Evolutionary conservation across 306 rosid species (phyloP), one percentile per base, ranked within the genome.

Genomic region (Prosopis cineraria): DNA sequence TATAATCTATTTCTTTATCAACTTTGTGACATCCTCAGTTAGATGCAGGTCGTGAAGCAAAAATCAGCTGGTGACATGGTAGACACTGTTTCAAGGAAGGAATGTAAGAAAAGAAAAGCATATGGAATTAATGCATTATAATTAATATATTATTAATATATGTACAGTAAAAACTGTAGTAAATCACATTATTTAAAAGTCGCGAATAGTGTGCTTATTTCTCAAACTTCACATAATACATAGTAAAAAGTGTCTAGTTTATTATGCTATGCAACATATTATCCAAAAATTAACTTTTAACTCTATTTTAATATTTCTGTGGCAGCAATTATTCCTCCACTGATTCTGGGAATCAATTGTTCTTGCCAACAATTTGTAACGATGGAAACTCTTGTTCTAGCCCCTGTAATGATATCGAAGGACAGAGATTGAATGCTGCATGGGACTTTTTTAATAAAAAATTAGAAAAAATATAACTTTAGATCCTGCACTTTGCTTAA

Each of bases 91-190:
- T 83, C 68, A 48, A 84, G 33, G 74, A 78, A 39, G 84, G 74
- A 45, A 76, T 29, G 65, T 7, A 86, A 78, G 80, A 68, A 55
- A 70, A 85, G 80, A 60, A 86, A 78, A 80, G 67, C 20, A 75
- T 78, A 67, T 56, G 79, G 34, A 72, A 78, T 77, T 80, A 31
- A 67, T 63, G 79, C 56, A 63, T 24, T 41, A 72, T 70, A 40
- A 78, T 52, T 52, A 52, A n/a, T 52, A 6, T 52, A 8, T n/a
- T 52, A 8, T 52, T 20, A 52, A 52, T 52, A 52, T 20, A 20
- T 8, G 12, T 52, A 52, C 20, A 20, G 20, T 47, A 14, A 17
- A 47, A 19, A 16, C 53, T 52, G 20, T 20, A 48, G 56, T 48
- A 20, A 52, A 1, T 52, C 59, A 16, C 50, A 20, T 13, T 52